Evolutionary conservation across 2,329 filamentous ascomycete species (phyloP), one percentile per base, ranked within the genome.

Genomic region (Aspergillus hiratsukae): DNA sequence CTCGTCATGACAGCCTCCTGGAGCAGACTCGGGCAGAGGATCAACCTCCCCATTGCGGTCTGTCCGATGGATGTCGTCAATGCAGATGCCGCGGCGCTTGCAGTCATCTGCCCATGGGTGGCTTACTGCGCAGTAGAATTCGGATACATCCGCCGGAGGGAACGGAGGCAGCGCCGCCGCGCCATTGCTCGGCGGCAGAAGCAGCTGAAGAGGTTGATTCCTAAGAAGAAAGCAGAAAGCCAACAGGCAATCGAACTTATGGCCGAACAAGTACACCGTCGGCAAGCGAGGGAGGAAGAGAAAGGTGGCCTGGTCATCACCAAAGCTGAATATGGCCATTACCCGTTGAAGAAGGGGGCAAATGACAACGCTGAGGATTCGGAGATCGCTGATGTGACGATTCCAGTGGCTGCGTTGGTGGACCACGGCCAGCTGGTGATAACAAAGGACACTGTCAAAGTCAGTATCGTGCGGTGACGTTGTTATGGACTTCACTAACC

Each of bases 401-500:
- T 76, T 31, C 72, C 76, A 4, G 69, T 77, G n/a, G 76, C 75
- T 53, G 73, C 73, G n/a, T 63, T 76, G 53, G 76, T 78, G 11
- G 73, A 77, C 48, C 69, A 69, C 35, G 66, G 72, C 23, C 76
- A 78, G 59, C 62, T 78, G 51, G 63, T 69, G 41, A 72, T 78
- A 28, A 58, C 72, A n/a, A 60, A 65, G 23, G 64, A 68, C 11
- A 66, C 68, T 3, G 58, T 66, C 53, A 77, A 75, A 65, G 75
- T 76, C 53, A 61, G 66, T 56, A 37, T 25, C 14, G 2, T 11
- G 23, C 14, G 14, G 37, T 19, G 27, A 7, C 27, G 21, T 5
- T 53, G 5, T 29, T 46, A n/a, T 45, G 9, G 29, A 41, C 17
- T 40, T 49, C 53, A 46, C 65, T 71, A 52, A 73, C 52, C 19